Evolutionary conservation across 2,329 filamentous ascomycete species (phyloP).

Genomic region (Neofusicoccum umdonicola): DNA sequence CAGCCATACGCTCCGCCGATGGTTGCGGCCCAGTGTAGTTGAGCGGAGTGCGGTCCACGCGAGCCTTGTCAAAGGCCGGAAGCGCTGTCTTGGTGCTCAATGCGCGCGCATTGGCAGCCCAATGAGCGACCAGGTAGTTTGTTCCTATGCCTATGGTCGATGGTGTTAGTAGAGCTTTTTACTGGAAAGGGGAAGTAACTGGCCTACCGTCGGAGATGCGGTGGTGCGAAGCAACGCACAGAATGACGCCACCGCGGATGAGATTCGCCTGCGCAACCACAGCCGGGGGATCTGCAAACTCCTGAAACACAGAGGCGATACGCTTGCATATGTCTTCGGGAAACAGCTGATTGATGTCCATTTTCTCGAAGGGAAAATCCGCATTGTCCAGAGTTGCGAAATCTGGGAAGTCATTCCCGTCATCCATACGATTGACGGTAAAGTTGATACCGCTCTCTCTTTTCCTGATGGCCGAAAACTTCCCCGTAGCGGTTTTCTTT

Average conservation of each 20-base stretch:
- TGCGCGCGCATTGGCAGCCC: conserved; percentile 26
- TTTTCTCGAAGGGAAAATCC: conserved; percentile 19
- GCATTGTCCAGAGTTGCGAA: conserved; percentile 20
- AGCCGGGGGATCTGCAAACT: conserved; percentile 3
- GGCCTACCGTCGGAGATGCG: conserved; percentile 21
- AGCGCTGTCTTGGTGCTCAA: conserved; percentile 19
- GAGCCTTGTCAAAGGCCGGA: conserved; percentile 6
- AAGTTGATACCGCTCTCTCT: conserved; percentile 18
- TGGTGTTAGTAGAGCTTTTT: neutral
- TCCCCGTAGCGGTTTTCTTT: conserved; percentile 19
- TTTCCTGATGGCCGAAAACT: conserved; percentile 22
- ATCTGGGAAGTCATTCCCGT: conserved; percentile 18
- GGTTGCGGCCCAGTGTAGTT: neutral
- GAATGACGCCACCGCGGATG: conserved; percentile 27
- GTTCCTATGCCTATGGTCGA: conserved; percentile 21
- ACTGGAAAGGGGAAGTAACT: neutral
- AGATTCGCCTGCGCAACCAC: conserved; percentile 29
- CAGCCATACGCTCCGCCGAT: neutral
- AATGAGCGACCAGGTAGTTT: conserved; percentile 26
- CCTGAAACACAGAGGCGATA: neutral
- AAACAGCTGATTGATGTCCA: conserved; percentile 11
- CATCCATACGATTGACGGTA: conserved; percentile 19
- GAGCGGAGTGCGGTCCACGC: conserved; percentile 12
- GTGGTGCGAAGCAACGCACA: conserved; percentile 29
- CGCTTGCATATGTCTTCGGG: conserved; percentile 18